Evolutionary conservation across 2,329 filamentous ascomycete species (phyloP), one percentile per base, ranked within the genome.

Genomic region (Colletotrichum orchidophilum): DNA sequence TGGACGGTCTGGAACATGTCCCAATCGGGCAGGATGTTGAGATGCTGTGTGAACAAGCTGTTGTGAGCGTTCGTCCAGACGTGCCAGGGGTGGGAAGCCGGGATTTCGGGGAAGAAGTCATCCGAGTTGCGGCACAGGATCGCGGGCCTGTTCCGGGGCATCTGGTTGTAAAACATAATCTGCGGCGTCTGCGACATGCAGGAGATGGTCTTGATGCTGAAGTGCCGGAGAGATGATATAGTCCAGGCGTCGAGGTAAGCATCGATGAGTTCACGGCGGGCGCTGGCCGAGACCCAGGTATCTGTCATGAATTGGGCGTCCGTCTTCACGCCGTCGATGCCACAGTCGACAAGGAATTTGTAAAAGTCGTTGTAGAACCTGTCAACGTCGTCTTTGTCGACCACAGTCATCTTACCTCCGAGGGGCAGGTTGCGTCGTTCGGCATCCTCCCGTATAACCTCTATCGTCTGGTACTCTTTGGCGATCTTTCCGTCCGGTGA

Each of bases 121-220:
- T 92, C 95, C 0, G 94, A 97, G 81, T 97, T 98, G 57, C 96
- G 92, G 21, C 95, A 88, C 0, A 95, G 85, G 27, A 97, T 86
- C 0, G 90, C 85, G 0, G 94, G 93, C 60, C 91, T 90, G 78
- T 92, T 94, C n/a, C 86, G 89, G 1, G 93, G 93, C 27, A 97
- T 84, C 75, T 97, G 94, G 1, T 92, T 92, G 78, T 95, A 91
- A 82, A 97, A 98, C 11, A 98, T 85, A 21, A 96, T 91, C 68
- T 95, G 92, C 0, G 96, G 96, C 3, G 92, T 88, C 80, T 96
- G 93, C 0, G 95, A 96, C 95, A 98, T 98, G 90, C 96, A 98
- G 3, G 94, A 96, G 61, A 98, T 97, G 5, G 91, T 90, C 75
- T 91, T 92, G 59, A 88, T 90, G 75, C 90, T 89, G 77, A 99